Evolutionary conservation across 1,284 basidiomycete genomes (phyloP).

Genomic region (Moesziomyces globuligerus): DNA sequence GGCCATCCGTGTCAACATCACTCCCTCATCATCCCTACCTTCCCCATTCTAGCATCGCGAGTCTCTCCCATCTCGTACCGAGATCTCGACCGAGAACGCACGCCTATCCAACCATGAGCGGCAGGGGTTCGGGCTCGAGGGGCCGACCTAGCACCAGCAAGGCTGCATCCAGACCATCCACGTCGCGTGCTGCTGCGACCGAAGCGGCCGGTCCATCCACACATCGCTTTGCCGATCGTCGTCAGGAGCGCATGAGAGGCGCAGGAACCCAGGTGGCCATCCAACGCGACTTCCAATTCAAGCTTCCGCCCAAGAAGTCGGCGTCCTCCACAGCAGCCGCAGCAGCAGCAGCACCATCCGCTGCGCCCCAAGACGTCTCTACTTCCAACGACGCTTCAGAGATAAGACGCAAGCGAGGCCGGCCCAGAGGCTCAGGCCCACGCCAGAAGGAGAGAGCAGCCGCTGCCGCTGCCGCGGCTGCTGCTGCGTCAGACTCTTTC

Average conservation of each 20-base stretch:
- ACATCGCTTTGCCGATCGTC: slow-evolving; percentile 40
- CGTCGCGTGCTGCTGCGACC: slow-evolving; percentile 1
- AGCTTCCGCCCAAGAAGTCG: slow-evolving; percentile 24
- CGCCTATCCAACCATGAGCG: slow-evolving; percentile 14
- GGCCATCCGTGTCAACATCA: too few species aligned
- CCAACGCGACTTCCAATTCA: slow-evolving; percentile 47
- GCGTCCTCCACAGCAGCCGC: slow-evolving; percentile 2
- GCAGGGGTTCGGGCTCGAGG: slow-evolving; percentile 15
- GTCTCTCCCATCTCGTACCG: too few species aligned
- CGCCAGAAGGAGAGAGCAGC: slow-evolving; percentile 15
- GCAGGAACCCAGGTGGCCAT: slow-evolving; percentile 46
- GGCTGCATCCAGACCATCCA: neutral
- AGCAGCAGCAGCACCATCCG: slow-evolving; percentile 4
- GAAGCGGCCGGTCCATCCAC: slow-evolving; percentile 21
- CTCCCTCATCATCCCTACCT: slow-evolving; percentile 1
- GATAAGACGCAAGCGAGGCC: slow-evolving; percentile 11
- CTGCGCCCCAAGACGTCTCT: slow-evolving; percentile 10
- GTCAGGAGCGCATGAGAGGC: slow-evolving; percentile 51
- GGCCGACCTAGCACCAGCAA: slow-evolving; percentile 14
- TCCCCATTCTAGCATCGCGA: too few species aligned
- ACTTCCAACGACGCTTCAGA: slow-evolving; percentile 14
- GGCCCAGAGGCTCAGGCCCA: slow-evolving; percentile 24
- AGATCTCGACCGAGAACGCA: neutral
- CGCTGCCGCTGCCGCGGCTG: slow-evolving; percentile 16
- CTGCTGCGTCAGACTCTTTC: slow-evolving; percentile 10